Base-by-base conservation (phyloP, 192 early-diverging fungal genomes). In the Coemansia guatemalensis region DNA sequence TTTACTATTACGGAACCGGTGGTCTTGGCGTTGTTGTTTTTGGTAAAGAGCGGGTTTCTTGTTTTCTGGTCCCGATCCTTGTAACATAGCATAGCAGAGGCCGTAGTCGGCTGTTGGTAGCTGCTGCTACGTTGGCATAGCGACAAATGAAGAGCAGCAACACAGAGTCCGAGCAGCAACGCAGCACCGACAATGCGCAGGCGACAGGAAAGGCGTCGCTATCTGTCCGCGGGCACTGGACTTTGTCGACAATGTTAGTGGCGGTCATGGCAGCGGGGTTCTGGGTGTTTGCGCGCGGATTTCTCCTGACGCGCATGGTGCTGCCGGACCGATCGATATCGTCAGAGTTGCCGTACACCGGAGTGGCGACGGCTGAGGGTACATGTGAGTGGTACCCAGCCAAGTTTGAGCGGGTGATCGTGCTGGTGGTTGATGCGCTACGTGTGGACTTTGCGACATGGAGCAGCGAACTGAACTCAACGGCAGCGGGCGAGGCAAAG, bases 391-490 rank as follows among this genome's bases (percentile, higher is more conserved):
- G 75, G 74, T 62, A 78, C 23, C 63, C 71, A 11, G 73, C 80
- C 32, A 82, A 82, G 25, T 88, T 83, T 74, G 73, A 85, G 60
- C 78, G 83, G 52, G 72, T 82, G 1, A 86, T 93, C 21, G 75
- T 92, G 30, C 75, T 93, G 47, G 75, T 93, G 4, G 73, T 93
- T 24, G 92, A 93, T 73, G 90, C 90, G 0, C 68, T 92, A 33
- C 71, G 92, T 63, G 85, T 87, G 56, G 88, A 93, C 76, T 81
- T 83, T 77, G 74, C 64, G n/a, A 57, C 69, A 68, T 61, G 83
- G 80, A 85, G 86, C 76, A 60, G 27, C 48, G 62, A 71, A 29
- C 48, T 66, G 24, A 62, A 60, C 49, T 0, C 59, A n/a, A 52
- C 62, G 12, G 27, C 29, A 22, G 47, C 39, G 50, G 22, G 25